These are phyloP conservation scores for Lagerstroemia speciosa DNA, from an alignment of 345 rosid species.

Conservation along the genomic window DNA sequence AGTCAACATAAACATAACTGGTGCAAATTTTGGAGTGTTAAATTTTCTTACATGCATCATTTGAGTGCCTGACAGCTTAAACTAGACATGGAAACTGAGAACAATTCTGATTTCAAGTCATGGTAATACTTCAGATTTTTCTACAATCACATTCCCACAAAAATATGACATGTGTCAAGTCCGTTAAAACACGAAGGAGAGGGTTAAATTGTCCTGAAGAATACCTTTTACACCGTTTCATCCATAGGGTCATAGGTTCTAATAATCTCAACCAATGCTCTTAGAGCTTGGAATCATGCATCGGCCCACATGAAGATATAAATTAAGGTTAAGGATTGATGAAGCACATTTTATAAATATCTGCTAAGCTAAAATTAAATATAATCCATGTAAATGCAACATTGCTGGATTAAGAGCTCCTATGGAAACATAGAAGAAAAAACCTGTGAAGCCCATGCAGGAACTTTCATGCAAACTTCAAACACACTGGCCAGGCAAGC, in stretches of 20 bases:
- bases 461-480: slow-evolving; percentile 91
- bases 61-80: neutral
- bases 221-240: neutral
- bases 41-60: neutral
- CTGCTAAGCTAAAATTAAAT: neutral
- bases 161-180: neutral
- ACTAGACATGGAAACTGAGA: neutral
- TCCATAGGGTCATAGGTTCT: neutral
- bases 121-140: neutral
- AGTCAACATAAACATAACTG: neutral
- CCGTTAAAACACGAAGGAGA: neutral
- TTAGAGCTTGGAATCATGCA: neutral
- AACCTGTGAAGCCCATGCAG: slow-evolving; percentile 98
- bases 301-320: neutral
- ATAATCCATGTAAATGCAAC: neutral
- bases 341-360: neutral
- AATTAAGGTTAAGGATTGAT: neutral
- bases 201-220: neutral
- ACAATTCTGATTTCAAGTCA: neutral
- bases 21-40: neutral
- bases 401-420: neutral
- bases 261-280: neutral
- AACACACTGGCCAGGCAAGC: slow-evolving; percentile 93
- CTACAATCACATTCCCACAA: neutral
- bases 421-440: slow-evolving; percentile 8